Percentiles rank a stretch among this genome's conserved stretches.
phyloP scores from a whole-genome alignment of 2,329 filamentous ascomycete genomes.

The Curvularia spicifera region DNA sequence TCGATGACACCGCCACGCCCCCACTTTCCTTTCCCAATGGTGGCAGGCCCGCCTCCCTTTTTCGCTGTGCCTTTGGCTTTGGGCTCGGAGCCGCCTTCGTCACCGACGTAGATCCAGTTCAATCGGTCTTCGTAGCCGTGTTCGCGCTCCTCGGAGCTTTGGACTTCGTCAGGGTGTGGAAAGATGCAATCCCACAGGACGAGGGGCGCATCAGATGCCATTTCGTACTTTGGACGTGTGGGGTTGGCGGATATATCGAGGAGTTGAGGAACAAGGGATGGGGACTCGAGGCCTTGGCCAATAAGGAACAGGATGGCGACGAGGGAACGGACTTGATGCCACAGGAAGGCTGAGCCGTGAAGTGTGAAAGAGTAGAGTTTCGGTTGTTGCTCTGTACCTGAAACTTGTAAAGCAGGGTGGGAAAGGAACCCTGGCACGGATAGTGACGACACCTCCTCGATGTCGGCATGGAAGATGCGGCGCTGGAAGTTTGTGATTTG shows the following conservation, averaged over 20 bases:
- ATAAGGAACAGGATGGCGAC: constrained; percentile 91
- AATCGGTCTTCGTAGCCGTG: constrained; percentile 64
- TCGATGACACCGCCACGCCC: constrained; percentile 45
- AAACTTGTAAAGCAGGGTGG: constrained; percentile 33
- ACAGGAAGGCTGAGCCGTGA: constrained; percentile 89
- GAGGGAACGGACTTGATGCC: constrained; percentile 98
- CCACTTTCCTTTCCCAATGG: constrained; percentile 42
- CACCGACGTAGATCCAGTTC: constrained; percentile 80
- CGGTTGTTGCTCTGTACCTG: constrained; percentile 31
- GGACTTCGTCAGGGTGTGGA: constrained; percentile 57
- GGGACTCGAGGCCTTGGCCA: constrained; percentile 82
- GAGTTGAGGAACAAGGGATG: constrained; percentile 73
- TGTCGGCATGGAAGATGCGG: constrained; percentile 78
- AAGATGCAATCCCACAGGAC: constrained; percentile 98
- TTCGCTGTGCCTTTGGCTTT: constrained; percentile 28
- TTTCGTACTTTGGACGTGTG: constrained; percentile 82
- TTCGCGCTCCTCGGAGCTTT: constrained; percentile 49
- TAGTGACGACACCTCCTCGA: constrained; percentile 59
- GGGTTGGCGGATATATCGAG: constrained; percentile 76
- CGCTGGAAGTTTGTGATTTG: constrained; percentile 84
- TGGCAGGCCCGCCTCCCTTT: constrained; percentile 13
- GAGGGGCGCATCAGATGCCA: constrained; percentile 87
- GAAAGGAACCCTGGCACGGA: constrained; percentile 38
- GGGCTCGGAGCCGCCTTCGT: constrained; percentile 63
- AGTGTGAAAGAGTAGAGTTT: constrained; percentile 89